Evolutionary conservation across 352 stramenopile species (phyloP), one percentile per base, ranked within the genome.

Genomic region (Pseudoperonospora humuli): DNA sequence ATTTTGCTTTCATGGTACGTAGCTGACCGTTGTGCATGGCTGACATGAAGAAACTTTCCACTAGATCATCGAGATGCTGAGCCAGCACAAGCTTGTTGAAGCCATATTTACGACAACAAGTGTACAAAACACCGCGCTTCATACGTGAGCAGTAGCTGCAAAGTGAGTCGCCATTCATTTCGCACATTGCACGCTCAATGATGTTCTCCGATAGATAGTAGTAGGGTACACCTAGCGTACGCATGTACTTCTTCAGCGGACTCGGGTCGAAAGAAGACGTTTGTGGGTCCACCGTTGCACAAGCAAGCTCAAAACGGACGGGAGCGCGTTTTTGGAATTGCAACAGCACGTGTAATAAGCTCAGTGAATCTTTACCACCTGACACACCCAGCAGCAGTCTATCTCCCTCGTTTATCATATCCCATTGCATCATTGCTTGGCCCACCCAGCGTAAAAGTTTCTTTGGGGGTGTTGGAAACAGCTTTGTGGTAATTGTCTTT

Each of bases 1-100:
- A 99, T 60, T 97, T 96, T 29, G 95, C 95, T 65, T 98, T 99
- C 96, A 99, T 99, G 15, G 95, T 98, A 33, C 96, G 80, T 24
- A 98, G 59, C 50, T 98, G 95, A 14, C 96, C 96, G 65, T 99
- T 99, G 72, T 99, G 94, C 65, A 99, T 96, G 5, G 93, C 80
- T 51, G 84, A 97, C 96, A 99, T 99, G 41, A 99, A n/a, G n/a
- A n/a, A 98, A 29, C 85, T 97, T 68, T 99, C 96, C 7, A 86
- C 93, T 33, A 97, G 81, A 65, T 99, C 96, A 61, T 99, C 96
- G 33, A 99, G 63, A 57, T 99, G 96, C 75, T 99, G 96, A 19
- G 92, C 96, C 35, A 97, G 64, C 33, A 97, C 86, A 18, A 94
- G 60, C 45, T 85, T 87, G 63, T 98, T 98, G 69, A 91, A 98